Evolutionary conservation across 2,329 filamentous ascomycete genomes (phyloP).

Genomic region (Acephala macrosclerotiorum): DNA sequence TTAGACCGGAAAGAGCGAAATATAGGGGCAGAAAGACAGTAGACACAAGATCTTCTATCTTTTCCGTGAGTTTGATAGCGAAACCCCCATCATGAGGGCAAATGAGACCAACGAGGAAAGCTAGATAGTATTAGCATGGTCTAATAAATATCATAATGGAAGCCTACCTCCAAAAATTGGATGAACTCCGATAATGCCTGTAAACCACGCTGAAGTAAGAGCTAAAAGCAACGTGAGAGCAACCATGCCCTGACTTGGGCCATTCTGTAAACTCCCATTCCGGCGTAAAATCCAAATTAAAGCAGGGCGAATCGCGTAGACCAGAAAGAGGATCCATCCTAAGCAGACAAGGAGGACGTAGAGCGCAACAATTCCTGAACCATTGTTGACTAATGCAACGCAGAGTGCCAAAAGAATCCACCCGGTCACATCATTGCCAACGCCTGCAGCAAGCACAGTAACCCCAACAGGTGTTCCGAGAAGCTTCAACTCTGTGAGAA

Average conservation of each 20-base stretch:
- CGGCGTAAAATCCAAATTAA: slow-evolving; percentile 78
- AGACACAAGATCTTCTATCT: slow-evolving; percentile 89
- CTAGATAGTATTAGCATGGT: slow-evolving; percentile 45
- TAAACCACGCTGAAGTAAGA: slow-evolving; percentile 84
- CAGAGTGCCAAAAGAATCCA: slow-evolving; percentile 95
- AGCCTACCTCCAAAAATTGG: slow-evolving; percentile 77
- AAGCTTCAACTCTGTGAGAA: slow-evolving; percentile 88
- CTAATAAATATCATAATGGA: background rate
- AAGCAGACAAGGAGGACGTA: slow-evolving; percentile 81
- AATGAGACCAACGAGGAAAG: slow-evolving; percentile 87
- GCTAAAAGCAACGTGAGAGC: slow-evolving; percentile 82
- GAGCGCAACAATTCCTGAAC: slow-evolving; percentile 80
- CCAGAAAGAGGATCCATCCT: slow-evolving; percentile 79
- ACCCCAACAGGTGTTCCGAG: slow-evolving; percentile 84
- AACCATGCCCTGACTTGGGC: slow-evolving; percentile 85
- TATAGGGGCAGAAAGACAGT: slow-evolving; percentile 89
- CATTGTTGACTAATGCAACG: slow-evolving; percentile 90
- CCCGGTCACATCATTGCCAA: slow-evolving; percentile 89
- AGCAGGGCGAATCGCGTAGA: slow-evolving; percentile 73
- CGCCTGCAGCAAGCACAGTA: slow-evolving; percentile 87
- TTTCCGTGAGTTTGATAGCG: slow-evolving; percentile 89
- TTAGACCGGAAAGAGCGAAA: slow-evolving; percentile 90
- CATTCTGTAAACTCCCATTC: slow-evolving; percentile 83
- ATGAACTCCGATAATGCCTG: slow-evolving; percentile 89
- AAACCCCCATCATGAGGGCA: slow-evolving; percentile 91